Base-by-base conservation (phyloP, 2,329 filamentous ascomycete genomes). In the Aspergillus ustus region DNA sequence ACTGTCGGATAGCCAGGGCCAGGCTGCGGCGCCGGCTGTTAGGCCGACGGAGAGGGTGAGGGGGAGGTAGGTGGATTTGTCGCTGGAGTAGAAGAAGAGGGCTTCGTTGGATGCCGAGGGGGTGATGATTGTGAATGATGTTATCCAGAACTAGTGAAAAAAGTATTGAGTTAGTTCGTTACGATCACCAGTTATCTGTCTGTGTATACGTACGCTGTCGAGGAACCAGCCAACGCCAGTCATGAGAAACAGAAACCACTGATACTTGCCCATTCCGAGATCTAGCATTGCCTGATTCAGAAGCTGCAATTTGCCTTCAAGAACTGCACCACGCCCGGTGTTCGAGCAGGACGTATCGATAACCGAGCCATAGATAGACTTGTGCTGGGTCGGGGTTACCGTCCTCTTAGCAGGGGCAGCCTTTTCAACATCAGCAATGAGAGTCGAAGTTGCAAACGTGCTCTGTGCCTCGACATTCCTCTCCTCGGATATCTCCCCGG, bases 221-320 rank as follows among this genome's bases (percentile, higher is more conserved):
- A 69, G 58, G 29, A 69, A 67, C 67, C 67, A 69, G 17, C 66
- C 67, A 3, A 67, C 57, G 17, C 66, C 60, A 4, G 66, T 69
- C 17, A 64, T 64, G 4, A 63, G 19, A n/a, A 69, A 69, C 1
- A 69, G 43, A 20, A 64, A 45, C 67, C 66, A 69, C 25, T 69
- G 67, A 29, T 66, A 69, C 44, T 37, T 49, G 3, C 65, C 67
- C 67, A 69, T 69, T 1, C 65, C 65, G 43, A 69, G 51, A 25
- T 67, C 67, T 11, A 65, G 29, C 51, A 69, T 31, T 5, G 67
- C 67, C 31, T 68, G 60, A 34, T 69, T 69, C 20, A 69, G 20
- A 0, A 69, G 37, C 28, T 60, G 51, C 0, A 51, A 55, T 45
- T 69, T 69, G 5, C 7, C 22, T 22, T 50, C 45, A 62, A 25